phyloP scores from a whole-genome alignment of 2,329 filamentous ascomycete genomes.

The Penicillium sp. region DNA sequence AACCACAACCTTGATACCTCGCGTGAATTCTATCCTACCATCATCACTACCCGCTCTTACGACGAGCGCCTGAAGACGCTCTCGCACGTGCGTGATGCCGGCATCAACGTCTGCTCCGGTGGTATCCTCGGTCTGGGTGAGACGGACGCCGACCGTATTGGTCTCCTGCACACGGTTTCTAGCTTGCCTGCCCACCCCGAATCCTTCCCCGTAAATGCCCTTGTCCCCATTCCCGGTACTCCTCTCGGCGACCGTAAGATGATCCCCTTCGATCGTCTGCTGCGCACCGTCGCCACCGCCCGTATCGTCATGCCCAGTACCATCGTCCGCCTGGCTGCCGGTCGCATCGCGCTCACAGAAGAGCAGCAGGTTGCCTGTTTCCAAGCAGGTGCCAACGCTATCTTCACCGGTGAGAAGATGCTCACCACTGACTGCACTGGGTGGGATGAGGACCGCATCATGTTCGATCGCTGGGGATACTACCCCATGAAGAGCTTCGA shows the following conservation, averaged over 20 bases:
- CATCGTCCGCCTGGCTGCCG: conserved; percentile 83
- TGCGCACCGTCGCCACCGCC: conserved; percentile 81
- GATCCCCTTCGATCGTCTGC: conserved; percentile 72
- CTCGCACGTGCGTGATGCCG: conserved; percentile 75
- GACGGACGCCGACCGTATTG: conserved; percentile 72
- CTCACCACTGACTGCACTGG: conserved; percentile 86
- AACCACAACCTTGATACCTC: conserved; percentile 94
- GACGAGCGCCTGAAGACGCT: conserved; percentile 83
- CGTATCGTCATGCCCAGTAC: conserved; percentile 78
- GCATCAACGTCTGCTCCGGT: conserved; percentile 85
- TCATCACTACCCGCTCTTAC: conserved; percentile 83
- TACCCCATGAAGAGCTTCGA: conserved; percentile 69
- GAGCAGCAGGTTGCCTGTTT: conserved; percentile 89
- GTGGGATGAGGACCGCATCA: conserved; percentile 81
- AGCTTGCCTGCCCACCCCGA: conserved; percentile 81
- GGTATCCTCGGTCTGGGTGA: conserved; percentile 86
- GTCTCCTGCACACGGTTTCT: conserved; percentile 76
- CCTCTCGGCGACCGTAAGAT: conserved; percentile 73
- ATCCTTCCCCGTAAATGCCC: conserved; percentile 85
- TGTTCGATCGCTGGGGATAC: conserved; percentile 82
- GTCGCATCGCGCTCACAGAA: conserved; percentile 78
- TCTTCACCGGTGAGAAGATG: conserved; percentile 96
- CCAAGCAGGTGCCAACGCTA: conserved; percentile 87
- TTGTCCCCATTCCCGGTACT: conserved; percentile 88
- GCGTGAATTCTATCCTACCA: conserved; percentile 79